phyloP scores from a whole-genome alignment of 352 stramenopile species.

The Globisporangium paddicum region DNA sequence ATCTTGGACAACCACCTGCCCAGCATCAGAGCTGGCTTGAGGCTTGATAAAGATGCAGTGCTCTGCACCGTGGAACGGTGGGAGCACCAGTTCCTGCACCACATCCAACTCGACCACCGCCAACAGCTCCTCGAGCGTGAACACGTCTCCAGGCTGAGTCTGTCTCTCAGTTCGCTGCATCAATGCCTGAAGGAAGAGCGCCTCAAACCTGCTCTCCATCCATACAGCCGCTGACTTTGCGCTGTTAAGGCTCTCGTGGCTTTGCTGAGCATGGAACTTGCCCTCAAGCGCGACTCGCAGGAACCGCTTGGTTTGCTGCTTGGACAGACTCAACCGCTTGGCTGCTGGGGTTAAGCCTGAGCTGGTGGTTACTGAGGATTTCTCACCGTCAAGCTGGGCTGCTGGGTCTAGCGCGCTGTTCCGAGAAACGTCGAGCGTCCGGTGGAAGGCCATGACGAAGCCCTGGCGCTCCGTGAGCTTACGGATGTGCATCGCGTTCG shows the following conservation, averaged over 20 bases:
- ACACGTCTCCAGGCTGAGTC: slow-evolving; percentile 12
- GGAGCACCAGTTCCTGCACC: slow-evolving; percentile 19
- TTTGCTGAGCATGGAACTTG: slow-evolving; percentile 19
- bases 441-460: slow-evolving; percentile 30
- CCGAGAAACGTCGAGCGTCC: slow-evolving; percentile 3
- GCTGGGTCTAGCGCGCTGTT: neutral
- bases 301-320: slow-evolving; percentile 45
- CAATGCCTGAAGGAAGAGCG: slow-evolving; percentile 25
- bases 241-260: neutral
- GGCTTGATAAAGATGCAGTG: slow-evolving; percentile 3
- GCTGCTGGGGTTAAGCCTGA: neutral
- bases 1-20: neutral
- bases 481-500: slow-evolving; percentile 33
- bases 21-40: neutral
- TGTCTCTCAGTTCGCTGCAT: neutral
- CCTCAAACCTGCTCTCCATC: slow-evolving; percentile 37
- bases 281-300: slow-evolving; percentile 31
- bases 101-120: slow-evolving; percentile 17
- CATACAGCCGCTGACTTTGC: slow-evolving; percentile 15
- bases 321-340: slow-evolving; percentile 18
- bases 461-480: slow-evolving; percentile 24
- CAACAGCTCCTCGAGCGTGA: slow-evolving; percentile 24
- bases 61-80: slow-evolving; percentile 7
- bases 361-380: neutral
- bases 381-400: neutral